phyloP scores from a whole-genome alignment of 441 rosid species.

The Populus hybrid region DNA sequence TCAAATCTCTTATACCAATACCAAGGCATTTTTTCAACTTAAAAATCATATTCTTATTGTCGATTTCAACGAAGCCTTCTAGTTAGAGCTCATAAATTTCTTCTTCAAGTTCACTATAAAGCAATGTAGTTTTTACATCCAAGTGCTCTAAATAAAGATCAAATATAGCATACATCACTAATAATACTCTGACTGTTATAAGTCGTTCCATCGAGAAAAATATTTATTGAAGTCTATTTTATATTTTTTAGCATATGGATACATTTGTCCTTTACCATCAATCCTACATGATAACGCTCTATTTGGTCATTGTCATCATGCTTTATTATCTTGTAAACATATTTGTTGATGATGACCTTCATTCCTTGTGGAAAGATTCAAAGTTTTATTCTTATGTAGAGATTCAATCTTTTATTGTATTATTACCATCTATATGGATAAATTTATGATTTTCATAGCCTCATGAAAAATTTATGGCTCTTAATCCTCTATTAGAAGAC shows the following conservation, averaged over 20 bases:
- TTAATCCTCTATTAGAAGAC: constrained; percentile 6
- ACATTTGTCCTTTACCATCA: background rate
- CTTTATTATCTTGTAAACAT: constrained; percentile 12
- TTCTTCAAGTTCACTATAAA: background rate
- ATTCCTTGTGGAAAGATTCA: constrained; percentile 1
- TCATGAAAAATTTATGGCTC: constrained; percentile 7
- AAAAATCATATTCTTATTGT: too few relatives aligned
- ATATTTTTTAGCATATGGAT: background rate
- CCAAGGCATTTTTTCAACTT: too few relatives aligned
- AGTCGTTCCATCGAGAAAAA: too few relatives aligned
- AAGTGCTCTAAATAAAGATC: too few relatives aligned
- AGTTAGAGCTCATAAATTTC: background rate
- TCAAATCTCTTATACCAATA: too few relatives aligned
- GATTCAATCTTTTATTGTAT: background rate
- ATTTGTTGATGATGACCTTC: constrained; percentile 8
- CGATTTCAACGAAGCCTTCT: background rate
- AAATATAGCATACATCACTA: too few relatives aligned
- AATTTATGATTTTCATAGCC: background rate
- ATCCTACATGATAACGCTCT: constrained; percentile 11
- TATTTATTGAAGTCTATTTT: background rate
- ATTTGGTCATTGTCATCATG: constrained; percentile 6
- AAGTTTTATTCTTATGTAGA: background rate
- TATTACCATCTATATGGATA: background rate
- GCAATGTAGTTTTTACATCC: too few relatives aligned
- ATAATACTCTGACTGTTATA: too few relatives aligned